Evolutionary conservation across 1,284 basidiomycete species (phyloP), one percentile per base, ranked within the genome.

Genomic region (Rhizopogon parksii): DNA sequence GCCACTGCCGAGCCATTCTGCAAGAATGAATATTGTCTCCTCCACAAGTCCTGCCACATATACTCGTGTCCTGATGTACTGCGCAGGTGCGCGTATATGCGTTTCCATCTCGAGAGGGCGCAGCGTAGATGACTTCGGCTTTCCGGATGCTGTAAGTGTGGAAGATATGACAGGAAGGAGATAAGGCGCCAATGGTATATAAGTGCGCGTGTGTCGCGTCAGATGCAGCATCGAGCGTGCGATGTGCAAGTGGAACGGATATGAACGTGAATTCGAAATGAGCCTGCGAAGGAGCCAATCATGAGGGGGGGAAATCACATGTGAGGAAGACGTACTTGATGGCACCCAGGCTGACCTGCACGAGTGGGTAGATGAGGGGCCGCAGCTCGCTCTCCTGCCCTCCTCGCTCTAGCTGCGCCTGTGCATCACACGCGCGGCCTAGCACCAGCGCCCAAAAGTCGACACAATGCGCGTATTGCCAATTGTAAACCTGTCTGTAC

Each of bases 381-480:
- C 85, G 83, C 54, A 99, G 76, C 53, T 90, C 87, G 64, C 85
- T 92, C 61, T 88, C 85, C 53, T 79, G 70, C 3, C 74, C 75
- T 8, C 76, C 76, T 30, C 71, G 71, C 46, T 77, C 76, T 3
- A 66, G 61, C 54, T 81, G 75, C 0, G 74, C 72, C 59, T 83
- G 71, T 30, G 74, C 71, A 62, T 85, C 82, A 59, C 88, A 93
- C 12, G 91, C 86, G 32, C 83, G 76, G 6, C 84, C 85, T n/a
- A 97, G 77, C 2, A 98, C 91, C 47, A 92, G 76, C 46, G 83
- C 81, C 96, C 96, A 99, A 63, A 99, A 98, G 73, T 99, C 96
- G 58, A 99, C 75, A 55, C 86, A 92, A 67, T 98, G 95, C 5
- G 90, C 87, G 60, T 88, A 99, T 68, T 98, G 95, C 96, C 96